These are phyloP conservation scores for Colletotrichum theobromicola DNA, from an alignment of 2,329 filamentous ascomycete genomes.

Conservation along the genomic window DNA sequence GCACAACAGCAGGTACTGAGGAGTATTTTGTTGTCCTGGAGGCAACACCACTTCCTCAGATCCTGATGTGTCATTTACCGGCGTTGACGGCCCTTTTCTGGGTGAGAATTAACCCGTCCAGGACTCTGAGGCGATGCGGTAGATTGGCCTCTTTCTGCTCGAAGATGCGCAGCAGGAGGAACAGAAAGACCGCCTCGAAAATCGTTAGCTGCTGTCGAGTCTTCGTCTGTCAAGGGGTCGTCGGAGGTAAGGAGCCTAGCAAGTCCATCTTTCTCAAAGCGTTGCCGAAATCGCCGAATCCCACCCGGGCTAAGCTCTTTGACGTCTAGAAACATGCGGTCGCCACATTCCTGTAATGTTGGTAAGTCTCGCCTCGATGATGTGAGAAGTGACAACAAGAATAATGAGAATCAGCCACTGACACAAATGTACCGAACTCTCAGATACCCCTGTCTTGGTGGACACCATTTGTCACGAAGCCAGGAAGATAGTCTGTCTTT, in stretches of 20 bases:
- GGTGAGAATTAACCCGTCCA: background rate
- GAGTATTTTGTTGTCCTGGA: background rate
- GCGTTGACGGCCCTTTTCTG: background rate
- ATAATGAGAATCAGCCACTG: background rate
- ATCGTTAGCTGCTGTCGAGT: background rate
- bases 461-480: background rate
- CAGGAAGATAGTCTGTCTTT: background rate
- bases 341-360: background rate
- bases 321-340: background rate
- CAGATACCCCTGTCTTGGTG: background rate
- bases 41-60: background rate
- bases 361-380: background rate
- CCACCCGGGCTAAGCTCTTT: background rate
- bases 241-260: background rate
- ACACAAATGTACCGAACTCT: background rate
- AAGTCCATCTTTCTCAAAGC: background rate
- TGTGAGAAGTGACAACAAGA: background rate
- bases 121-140: background rate
- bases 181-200: background rate
- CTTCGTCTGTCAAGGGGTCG: background rate
- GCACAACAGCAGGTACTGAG: background rate
- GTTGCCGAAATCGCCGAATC: background rate
- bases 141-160: background rate
- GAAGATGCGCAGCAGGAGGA: background rate
- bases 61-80: background rate